Base-by-base conservation (phyloP, 495 filamentous ascomycete species). In the Chaetomium fimeti region DNA sequence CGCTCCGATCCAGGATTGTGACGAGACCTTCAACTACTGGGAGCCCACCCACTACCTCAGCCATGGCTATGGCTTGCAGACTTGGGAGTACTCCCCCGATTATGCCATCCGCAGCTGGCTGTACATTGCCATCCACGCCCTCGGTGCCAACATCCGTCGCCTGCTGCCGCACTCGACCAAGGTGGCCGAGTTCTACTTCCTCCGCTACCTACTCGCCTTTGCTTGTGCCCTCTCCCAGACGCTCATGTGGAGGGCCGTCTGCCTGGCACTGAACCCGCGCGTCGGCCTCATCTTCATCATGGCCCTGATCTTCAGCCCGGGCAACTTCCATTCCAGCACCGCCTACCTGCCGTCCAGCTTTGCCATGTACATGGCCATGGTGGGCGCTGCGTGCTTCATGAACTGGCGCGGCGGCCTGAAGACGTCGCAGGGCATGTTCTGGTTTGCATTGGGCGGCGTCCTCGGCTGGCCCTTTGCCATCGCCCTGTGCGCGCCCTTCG, bases 11-110 rank as follows among this genome's bases (percentile, higher is more conserved):
- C 93, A 97, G 70, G 95, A 99, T 75, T 99, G 95, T 72, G 95
- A 99, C 72, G 95, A 99, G 78, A 92, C 93, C 5, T 99, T 96
- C 82, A 99, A 99, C 71, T 99, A 95, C 78, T 99, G 95, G 95
- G 95, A 99, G 70, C 94, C 95, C 1, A 87, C 92, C 0, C 95
- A 99, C 76, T 99, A 97, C 74, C 84, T 99, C 32, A 87, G 85
- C 64, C 92, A 97, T 80, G 90, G 91, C 71, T 93, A 93, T 72
- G 95, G 95, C 32, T 79, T 98, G 40, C 91, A 99, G 77, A 99
- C 95, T 18, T 99, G 95, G 95, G 95, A 99, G 74, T 99, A 98
- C 77, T 96, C 93, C 0, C 95, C 95, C 2, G 89, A 92, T 54
- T 98, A 91, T 74, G 91, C 91, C 36, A 96, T 99, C 69, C 88